These are phyloP conservation scores for Croton setiger DNA, from an alignment of 441 rosid genomes.

Conservation along the genomic window DNA sequence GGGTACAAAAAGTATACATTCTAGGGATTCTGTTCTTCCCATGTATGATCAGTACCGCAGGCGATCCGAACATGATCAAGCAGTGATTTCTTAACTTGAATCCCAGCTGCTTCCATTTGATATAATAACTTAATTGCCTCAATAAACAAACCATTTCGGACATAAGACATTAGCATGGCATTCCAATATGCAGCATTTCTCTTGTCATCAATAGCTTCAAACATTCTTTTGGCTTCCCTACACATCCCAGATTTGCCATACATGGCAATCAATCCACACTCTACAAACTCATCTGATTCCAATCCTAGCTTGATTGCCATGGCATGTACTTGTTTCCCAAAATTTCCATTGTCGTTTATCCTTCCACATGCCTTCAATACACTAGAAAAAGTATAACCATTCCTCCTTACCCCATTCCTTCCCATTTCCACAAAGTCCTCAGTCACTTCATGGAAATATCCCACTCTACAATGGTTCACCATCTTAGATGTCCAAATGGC, in stretches of 20 bases:
- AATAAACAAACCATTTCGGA: not conserved
- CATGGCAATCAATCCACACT: slow-evolving; percentile 56
- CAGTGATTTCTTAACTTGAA: slow-evolving; percentile 30
- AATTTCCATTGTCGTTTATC: slow-evolving; percentile 39
- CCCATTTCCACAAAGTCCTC: slow-evolving; percentile 48
- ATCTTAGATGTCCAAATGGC: slow-evolving; percentile 54
- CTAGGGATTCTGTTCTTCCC: not conserved
- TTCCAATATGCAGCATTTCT: slow-evolving; percentile 43
- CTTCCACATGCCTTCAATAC: slow-evolving; percentile 54
- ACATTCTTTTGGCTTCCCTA: slow-evolving; percentile 45
- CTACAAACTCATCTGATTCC: slow-evolving; percentile 36
- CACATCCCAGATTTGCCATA: slow-evolving; percentile 51
- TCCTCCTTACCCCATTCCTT: slow-evolving; percentile 36
- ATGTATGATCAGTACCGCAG: slow-evolving; percentile 20
- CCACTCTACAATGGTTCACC: slow-evolving; percentile 48
- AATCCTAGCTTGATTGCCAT: slow-evolving; percentile 48
- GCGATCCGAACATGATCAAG: slow-evolving; percentile 29
- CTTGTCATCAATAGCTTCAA: slow-evolving; percentile 29
- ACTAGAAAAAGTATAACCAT: slow-evolving; percentile 36
- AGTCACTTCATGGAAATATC: slow-evolving; percentile 36
- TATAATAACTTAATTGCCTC: slow-evolving; percentile 48
- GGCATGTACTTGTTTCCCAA: slow-evolving; percentile 55
- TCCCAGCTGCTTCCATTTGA: slow-evolving; percentile 54
- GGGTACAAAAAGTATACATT: not conserved
- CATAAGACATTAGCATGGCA: slow-evolving; percentile 42